These are phyloP conservation scores for Nicotiana undulata DNA, from an alignment of 257 asterid genomes.

Conservation along the genomic window DNA sequence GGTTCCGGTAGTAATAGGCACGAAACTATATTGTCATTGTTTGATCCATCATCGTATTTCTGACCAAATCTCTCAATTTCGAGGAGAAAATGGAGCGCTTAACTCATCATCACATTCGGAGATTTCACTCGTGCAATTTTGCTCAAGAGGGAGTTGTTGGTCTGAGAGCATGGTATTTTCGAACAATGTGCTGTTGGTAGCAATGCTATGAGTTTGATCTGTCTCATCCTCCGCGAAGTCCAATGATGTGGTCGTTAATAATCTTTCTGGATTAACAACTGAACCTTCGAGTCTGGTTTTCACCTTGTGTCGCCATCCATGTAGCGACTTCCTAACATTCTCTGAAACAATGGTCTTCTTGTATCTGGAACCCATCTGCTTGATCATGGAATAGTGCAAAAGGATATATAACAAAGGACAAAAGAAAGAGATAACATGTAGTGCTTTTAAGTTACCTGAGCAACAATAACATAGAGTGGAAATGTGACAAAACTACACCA, in stretches of 20 bases:
- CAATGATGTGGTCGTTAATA: slow-evolving; percentile 29
- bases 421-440: neutral
- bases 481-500: slow-evolving; percentile 99
- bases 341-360: slow-evolving; percentile 77
- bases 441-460: slow-evolving; percentile 50
- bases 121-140: neutral
- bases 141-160: neutral
- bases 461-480: slow-evolving; percentile 78
- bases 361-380: slow-evolving; percentile 90
- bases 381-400: neutral
- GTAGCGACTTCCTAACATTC: slow-evolving; percentile 68
- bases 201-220: neutral
- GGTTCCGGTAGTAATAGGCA: neutral
- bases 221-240: slow-evolving; percentile 23
- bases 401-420: neutral
- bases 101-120: slow-evolving; percentile 12
- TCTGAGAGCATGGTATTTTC: neutral
- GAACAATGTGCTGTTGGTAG: neutral
- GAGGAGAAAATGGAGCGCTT: neutral
- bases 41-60: neutral
- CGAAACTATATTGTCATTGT: neutral
- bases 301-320: slow-evolving; percentile 71
- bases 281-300: slow-evolving; percentile 35
- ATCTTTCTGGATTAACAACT: slow-evolving; percentile 6
- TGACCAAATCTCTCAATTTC: neutral